Percentiles rank a stretch among this genome's conserved stretches.
These are phyloP conservation scores for Clarireedia paspali DNA, from an alignment of 2,329 filamentous ascomycete genomes.

Conservation along the genomic window DNA sequence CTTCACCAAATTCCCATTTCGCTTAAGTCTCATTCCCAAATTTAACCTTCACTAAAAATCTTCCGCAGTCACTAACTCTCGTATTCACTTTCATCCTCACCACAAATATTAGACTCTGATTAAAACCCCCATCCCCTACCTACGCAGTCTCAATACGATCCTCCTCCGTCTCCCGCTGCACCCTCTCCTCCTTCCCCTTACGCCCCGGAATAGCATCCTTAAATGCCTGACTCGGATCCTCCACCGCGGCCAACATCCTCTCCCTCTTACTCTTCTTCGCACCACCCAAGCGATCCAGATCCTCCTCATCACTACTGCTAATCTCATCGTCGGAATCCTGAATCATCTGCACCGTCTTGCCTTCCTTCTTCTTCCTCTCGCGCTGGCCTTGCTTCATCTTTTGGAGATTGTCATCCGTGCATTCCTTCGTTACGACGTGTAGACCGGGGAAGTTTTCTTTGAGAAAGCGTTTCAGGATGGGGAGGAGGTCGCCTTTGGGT, in stretches of 20 bases:
- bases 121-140: background rate
- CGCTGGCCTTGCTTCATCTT: slow-evolving; percentile 71
- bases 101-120: background rate
- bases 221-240: slow-evolving; percentile 20
- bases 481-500: slow-evolving; percentile 70
- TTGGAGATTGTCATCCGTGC: slow-evolving; percentile 66
- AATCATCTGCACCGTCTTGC: slow-evolving; percentile 44
- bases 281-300: slow-evolving; percentile 13
- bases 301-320: slow-evolving; percentile 31
- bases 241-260: slow-evolving; percentile 39
- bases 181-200: slow-evolving; percentile 16
- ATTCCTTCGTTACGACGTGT: slow-evolving; percentile 66
- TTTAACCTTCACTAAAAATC: background rate
- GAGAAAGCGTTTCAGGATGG: slow-evolving; percentile 63
- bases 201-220: slow-evolving; percentile 19
- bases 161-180: slow-evolving; percentile 15
- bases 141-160: slow-evolving; percentile 7
- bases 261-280: slow-evolving; percentile 44
- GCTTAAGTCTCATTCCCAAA: too few relatives aligned
- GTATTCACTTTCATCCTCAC: background rate
- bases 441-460: slow-evolving; percentile 69
- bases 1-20: too few relatives aligned
- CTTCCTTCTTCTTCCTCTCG: slow-evolving; percentile 61
- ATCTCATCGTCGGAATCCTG: slow-evolving; percentile 39
- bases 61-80: background rate